These are phyloP conservation scores for Coffea eugenioides DNA, from an alignment of 257 asterid genomes.

Conservation along the genomic window DNA sequence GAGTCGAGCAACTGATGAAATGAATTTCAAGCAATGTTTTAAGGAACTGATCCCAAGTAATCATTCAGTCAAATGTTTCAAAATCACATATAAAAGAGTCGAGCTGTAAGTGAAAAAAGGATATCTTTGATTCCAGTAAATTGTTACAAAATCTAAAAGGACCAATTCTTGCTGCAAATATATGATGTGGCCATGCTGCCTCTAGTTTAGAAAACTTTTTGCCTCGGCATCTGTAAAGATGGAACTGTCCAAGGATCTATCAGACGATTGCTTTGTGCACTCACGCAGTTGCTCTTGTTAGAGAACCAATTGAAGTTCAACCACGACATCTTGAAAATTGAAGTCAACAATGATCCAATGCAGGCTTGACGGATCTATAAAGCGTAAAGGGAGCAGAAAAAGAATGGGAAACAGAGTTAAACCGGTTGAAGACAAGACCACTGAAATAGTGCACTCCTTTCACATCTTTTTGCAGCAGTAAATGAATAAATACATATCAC, in stretches of 20 bases:
- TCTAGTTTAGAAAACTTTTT: not conserved
- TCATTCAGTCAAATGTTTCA: not conserved
- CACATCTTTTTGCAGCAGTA: conserved; percentile 5
- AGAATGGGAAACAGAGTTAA: not conserved
- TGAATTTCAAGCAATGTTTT: no score
- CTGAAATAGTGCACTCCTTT: not conserved
- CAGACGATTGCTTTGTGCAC: no score
- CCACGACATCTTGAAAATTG: not conserved
- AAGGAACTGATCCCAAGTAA: no score
- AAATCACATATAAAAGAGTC: no score
- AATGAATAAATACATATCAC: conserved; percentile 2
- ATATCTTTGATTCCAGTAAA: not conserved
- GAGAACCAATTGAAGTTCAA: not conserved
- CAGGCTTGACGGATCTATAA: not conserved
- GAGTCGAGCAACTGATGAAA: no score
- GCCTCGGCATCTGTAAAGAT: not conserved
- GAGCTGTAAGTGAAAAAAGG: not conserved
- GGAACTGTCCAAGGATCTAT: not conserved
- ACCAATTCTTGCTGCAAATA: not conserved
- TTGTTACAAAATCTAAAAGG: not conserved
- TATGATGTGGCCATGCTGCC: not conserved
- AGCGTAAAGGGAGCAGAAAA: no score
- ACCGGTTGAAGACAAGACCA: not conserved
- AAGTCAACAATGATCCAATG: not conserved
- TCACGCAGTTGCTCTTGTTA: not conserved